Evolutionary conservation across 179 eudicot species (phyloP).

Genomic region (Camellia oleifera): DNA sequence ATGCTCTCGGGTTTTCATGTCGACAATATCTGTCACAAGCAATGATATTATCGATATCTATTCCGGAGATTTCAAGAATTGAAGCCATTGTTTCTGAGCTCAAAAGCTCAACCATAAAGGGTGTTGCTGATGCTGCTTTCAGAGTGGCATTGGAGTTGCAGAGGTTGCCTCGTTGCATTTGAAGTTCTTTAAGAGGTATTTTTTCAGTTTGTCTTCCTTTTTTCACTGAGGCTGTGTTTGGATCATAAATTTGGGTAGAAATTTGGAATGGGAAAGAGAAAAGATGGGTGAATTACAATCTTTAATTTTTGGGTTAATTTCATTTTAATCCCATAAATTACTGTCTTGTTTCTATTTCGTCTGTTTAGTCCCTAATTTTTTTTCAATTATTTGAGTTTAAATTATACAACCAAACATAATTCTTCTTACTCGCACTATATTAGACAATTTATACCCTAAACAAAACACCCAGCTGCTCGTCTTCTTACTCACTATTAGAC

Average conservation of each 20-base stretch:
- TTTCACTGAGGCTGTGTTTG: too few relatives aligned
- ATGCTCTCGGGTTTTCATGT: conserved; percentile 72
- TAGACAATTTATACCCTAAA: too few relatives aligned
- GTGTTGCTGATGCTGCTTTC: conserved; percentile 47
- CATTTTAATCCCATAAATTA: background rate
- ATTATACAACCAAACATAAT: too few relatives aligned
- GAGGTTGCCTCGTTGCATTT: conserved; percentile 56
- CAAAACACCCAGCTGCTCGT: too few relatives aligned
- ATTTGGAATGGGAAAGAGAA: too few relatives aligned
- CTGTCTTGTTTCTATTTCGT: too few relatives aligned
- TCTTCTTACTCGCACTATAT: too few relatives aligned
- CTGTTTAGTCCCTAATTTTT: background rate
- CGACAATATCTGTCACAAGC: conserved; percentile 64
- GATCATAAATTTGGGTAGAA: too few relatives aligned
- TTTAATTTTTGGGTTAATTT: too few relatives aligned
- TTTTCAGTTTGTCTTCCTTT: background rate
- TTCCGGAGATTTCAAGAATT: conserved; percentile 51
- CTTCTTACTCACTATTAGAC: too few relatives aligned
- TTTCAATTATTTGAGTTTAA: too few relatives aligned
- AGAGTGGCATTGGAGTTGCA: conserved; percentile 56
- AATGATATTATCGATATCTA: conserved; percentile 64
- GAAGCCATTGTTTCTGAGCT: conserved; percentile 45
- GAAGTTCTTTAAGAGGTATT: conserved; percentile 19
- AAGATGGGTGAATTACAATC: too few relatives aligned
- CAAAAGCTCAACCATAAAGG: conserved; percentile 35